phyloP scores from a whole-genome alignment of 2,329 filamentous ascomycete genomes.

The Aspergillus amoenus region DNA sequence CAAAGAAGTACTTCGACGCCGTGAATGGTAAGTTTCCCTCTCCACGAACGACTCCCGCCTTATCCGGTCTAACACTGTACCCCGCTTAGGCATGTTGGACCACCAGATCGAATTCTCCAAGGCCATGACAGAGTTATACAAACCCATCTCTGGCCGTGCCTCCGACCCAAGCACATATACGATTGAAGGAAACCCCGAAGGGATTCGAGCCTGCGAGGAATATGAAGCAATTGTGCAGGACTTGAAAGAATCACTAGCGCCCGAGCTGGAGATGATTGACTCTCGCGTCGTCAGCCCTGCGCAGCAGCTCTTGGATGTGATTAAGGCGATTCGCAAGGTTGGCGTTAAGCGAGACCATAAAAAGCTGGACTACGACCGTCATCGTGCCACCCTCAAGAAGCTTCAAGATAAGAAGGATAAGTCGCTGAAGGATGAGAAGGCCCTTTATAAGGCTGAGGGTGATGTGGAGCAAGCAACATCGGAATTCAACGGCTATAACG shows the following conservation, averaged over 20 bases:
- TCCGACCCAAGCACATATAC: conserved; percentile 86
- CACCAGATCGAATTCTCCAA: conserved; percentile 99
- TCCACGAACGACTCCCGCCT: not conserved
- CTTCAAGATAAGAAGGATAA: conserved; percentile 98
- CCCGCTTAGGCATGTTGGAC: conserved; percentile 71
- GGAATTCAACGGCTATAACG: conserved; percentile 98
- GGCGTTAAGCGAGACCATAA: conserved; percentile 92
- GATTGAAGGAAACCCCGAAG: conserved; percentile 83
- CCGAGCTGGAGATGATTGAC: conserved; percentile 98
- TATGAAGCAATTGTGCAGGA: conserved; percentile 91
- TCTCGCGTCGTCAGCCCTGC: conserved; percentile 85
- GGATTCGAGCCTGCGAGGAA: conserved; percentile 92
- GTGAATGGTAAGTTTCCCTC: conserved; percentile 68
- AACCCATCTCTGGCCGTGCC: conserved; percentile 92
- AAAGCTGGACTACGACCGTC: conserved; percentile 92
- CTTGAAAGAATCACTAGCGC: conserved; percentile 80
- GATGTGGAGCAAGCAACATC: conserved; percentile 89
- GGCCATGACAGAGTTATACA: conserved; percentile 94
- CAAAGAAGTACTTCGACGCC: conserved; percentile 93
- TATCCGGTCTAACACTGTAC: conserved; percentile 1
- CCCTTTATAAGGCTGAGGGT: conserved; percentile 90
- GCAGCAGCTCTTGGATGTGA: conserved; percentile 87
- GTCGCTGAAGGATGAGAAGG: conserved; percentile 93
- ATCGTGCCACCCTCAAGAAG: conserved; percentile 81
- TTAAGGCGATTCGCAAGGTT: conserved; percentile 92